Base-by-base conservation (phyloP, 2,329 filamentous ascomycete genomes). In the Myotisia sp. region DNA sequence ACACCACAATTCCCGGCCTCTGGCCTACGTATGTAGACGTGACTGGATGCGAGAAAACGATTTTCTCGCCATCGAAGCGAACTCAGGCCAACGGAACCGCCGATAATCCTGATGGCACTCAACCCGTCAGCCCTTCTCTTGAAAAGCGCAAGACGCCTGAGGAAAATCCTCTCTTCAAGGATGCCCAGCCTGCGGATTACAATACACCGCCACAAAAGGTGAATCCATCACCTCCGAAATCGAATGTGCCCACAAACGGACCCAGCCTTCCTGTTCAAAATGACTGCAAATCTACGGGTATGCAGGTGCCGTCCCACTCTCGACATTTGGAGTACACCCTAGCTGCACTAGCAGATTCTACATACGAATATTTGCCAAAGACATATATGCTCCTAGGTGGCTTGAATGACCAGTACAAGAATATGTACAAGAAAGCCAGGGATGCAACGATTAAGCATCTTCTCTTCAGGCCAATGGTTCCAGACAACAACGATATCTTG, bases 351-450 rank as follows among this genome's bases (percentile, higher is more conserved):
- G 63, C 64, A 1, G 69, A 74, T 48, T 71, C 66, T 5, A 53
- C 68, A 0, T 74, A 72, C 44, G 70, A 73, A 43, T 72, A 72
- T 41, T 51, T 74, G 10, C 66, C 69, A 0, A 72, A 74, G 49
- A 63, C 85, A 60, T 80, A 78, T 49, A 59, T 87, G 8, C 68
- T 92, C 2, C 69, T 92, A 3, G 81, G 83, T 37, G 85, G 84
- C 1, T 64, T 76, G 2, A 73, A 76, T 42, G 28, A 39, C 20
- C 43, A 47, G 18, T 92, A 92, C 53, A 64, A 67, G 40, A 69
- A 66, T 14, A 70, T 92, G 57, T 84, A 92, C 51, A 65, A 77
- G 37, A 71, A 70, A 38, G 69, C 74, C 3, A 70, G 76, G 26
- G 70, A 77, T 6, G 74, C 74, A 0, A 71, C 77, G 22, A 79